Conservation (phyloP, 176 grass and related monocot species). For the Puya raimondii region DNA sequence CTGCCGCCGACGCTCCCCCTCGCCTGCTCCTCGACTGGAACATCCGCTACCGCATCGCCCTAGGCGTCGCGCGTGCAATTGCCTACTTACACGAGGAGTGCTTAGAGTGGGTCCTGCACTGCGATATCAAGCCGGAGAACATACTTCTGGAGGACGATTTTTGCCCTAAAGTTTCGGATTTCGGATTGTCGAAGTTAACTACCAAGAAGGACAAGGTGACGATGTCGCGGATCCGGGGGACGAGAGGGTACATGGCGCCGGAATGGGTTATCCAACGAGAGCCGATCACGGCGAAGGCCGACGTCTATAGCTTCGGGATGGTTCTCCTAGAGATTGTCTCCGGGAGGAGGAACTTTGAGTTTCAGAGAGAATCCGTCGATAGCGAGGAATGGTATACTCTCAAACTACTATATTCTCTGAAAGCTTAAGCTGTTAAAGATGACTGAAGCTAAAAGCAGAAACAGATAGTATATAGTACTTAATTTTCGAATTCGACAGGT, state of each 20-base stretch:
- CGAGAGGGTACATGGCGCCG: slow-evolving; percentile 78
- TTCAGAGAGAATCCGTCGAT: slow-evolving; percentile 58
- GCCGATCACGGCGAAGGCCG: slow-evolving; percentile 92
- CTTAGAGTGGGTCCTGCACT: slow-evolving; percentile 88
- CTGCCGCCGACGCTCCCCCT: background rate
- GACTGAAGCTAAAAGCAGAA: background rate
- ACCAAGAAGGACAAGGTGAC: slow-evolving; percentile 92
- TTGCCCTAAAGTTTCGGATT: slow-evolving; percentile 87
- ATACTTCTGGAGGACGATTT: slow-evolving; percentile 72
- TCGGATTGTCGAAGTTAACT: slow-evolving; percentile 72
- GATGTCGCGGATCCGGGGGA: slow-evolving; percentile 77
- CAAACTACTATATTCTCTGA: background rate
- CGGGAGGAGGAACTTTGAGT: slow-evolving; percentile 61
- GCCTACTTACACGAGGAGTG: slow-evolving; percentile 94
- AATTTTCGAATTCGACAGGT: slow-evolving; percentile 10
- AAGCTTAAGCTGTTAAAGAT: background rate
- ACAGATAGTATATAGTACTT: background rate
- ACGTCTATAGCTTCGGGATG: slow-evolving; percentile 95
- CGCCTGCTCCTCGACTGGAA: slow-evolving; percentile 48
- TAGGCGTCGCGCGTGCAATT: slow-evolving; percentile 76
- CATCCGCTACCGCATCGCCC: slow-evolving; percentile 68
- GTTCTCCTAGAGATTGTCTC: slow-evolving; percentile 90
- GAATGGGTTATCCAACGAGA: slow-evolving; percentile 94
- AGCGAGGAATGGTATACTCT: slow-evolving; percentile 76
- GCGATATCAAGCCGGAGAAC: slow-evolving; percentile 43